Conservation (phyloP, 2,329 filamentous ascomycete species). For the Rhynchosporium agropyri region DNA sequence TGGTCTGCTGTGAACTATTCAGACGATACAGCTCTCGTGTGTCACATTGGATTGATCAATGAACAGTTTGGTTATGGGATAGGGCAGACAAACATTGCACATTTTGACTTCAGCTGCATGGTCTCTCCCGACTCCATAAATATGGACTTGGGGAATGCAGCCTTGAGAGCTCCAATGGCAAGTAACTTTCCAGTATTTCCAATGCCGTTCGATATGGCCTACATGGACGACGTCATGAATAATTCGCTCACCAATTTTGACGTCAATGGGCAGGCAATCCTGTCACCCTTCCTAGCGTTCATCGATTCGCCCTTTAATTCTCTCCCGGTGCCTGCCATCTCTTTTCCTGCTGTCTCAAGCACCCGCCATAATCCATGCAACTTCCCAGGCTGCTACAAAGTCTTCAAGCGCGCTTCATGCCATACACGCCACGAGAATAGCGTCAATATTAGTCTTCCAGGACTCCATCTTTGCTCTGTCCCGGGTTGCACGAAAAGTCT, state of each 20-base stretch:
- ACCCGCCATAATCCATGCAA: not conserved
- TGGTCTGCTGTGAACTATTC: not conserved
- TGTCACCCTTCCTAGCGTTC: not conserved
- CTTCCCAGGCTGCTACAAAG: conserved; percentile 8
- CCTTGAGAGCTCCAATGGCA: not conserved
- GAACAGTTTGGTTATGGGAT: not conserved
- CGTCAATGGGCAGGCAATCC: not conserved
- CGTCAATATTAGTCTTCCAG: not conserved
- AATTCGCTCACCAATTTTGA: not conserved
- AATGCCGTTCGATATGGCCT: not conserved
- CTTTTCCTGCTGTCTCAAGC: not conserved
- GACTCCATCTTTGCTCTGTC: conserved; percentile 16
- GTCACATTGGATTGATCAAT: not conserved
- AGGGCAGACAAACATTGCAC: not conserved
- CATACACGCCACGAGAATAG: conserved; percentile 17
- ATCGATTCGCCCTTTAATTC: not conserved
- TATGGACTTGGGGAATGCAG: too few relatives aligned
- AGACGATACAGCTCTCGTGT: not conserved
- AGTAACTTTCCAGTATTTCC: not conserved
- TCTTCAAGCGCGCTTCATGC: conserved; percentile 17
- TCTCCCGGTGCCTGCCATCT: not conserved
- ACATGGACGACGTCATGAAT: not conserved
- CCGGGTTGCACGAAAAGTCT: conserved; percentile 19
- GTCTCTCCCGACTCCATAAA: not conserved
- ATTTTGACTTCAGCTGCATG: not conserved